Evolutionary conservation across 108 stramenopile species (phyloP).

Genomic region (Skeletonema potamos): DNA sequence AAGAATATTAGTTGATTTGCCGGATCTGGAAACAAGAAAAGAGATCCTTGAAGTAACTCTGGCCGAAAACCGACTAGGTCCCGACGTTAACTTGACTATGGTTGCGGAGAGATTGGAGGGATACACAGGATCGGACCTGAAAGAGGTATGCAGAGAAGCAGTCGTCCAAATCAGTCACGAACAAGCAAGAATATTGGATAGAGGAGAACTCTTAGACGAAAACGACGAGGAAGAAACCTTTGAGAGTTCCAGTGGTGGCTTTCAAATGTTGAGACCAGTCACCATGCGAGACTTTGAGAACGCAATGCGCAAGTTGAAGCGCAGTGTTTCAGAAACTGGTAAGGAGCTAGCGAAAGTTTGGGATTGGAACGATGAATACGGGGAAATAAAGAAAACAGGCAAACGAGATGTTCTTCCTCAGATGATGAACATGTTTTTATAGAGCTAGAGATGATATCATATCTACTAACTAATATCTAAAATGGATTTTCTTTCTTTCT

Average conservation of each 20-base stretch:
- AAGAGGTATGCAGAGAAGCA: slow-evolving; percentile 96
- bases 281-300: slow-evolving; percentile 86
- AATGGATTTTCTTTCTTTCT: too few species aligned
- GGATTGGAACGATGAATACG: slow-evolving; percentile 98
- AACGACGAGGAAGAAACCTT: slow-evolving; percentile 30
- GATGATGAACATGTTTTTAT: slow-evolving; percentile 89
- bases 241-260: slow-evolving; percentile 37
- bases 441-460: slow-evolving; percentile 6
- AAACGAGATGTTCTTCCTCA: slow-evolving; percentile 72
- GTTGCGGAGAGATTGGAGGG: slow-evolving; percentile 93
- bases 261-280: slow-evolving; percentile 89
- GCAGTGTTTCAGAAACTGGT: slow-evolving; percentile 94
- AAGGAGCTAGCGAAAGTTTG: slow-evolving; percentile 88
- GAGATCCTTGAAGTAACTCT: slow-evolving; percentile 93
- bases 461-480: neutral
- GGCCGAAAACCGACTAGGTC: slow-evolving; percentile 81
- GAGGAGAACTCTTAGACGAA: slow-evolving; percentile 51
- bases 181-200: slow-evolving; percentile 83
- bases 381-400: slow-evolving; percentile 89
- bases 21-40: slow-evolving; percentile 85
- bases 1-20: slow-evolving; percentile 95
- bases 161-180: slow-evolving; percentile 96
- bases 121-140: slow-evolving; percentile 96
- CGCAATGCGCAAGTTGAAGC: slow-evolving; percentile 88
- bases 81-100: slow-evolving; percentile 82